Evolutionary conservation across 441 rosid genomes (phyloP).

Genomic region (California macrophylla): DNA sequence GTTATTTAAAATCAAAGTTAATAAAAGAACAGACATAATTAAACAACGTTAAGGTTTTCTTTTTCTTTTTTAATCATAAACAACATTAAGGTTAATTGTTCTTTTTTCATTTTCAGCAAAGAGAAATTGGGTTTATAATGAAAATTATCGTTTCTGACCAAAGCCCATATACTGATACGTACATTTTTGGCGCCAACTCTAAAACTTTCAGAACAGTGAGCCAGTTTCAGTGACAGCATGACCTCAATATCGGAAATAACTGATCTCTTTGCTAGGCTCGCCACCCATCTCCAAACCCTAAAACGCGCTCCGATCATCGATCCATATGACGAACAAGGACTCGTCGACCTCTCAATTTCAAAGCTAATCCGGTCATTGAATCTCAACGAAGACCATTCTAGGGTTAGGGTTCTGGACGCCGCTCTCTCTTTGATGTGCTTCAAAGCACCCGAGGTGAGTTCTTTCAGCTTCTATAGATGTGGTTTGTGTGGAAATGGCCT

Average conservation of each 20-base stretch:
- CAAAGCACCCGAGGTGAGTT: conserved; percentile 52
- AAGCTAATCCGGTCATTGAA: conserved; percentile 47
- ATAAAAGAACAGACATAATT: too few species aligned
- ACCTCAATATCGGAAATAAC: conserved; percentile 20
- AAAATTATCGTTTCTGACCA: not conserved
- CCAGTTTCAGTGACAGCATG: conserved; percentile 9
- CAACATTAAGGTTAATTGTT: too few species aligned
- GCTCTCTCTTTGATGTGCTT: conserved; percentile 59
- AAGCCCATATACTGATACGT: not conserved
- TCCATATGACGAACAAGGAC: conserved; percentile 19
- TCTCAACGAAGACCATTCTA: conserved; percentile 26
- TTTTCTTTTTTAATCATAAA: too few species aligned
- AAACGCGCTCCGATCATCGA: not conserved
- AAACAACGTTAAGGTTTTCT: too few species aligned
- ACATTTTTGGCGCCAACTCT: conserved; percentile 4
- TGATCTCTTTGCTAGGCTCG: conserved; percentile 41
- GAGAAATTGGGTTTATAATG: not conserved
- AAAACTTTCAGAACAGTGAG: not conserved
- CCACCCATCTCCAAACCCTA: conserved; percentile 30
- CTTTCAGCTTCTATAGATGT: not conserved
- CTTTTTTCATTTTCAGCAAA: not conserved
- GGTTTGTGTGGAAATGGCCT: not conserved
- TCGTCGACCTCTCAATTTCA: conserved; percentile 38
- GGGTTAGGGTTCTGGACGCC: conserved; percentile 49
- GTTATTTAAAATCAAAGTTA: too few species aligned